Evolutionary conservation across 1,284 basidiomycete genomes (phyloP), one percentile per base, ranked within the genome.

Genomic region (Fomitopsis schrenkii): DNA sequence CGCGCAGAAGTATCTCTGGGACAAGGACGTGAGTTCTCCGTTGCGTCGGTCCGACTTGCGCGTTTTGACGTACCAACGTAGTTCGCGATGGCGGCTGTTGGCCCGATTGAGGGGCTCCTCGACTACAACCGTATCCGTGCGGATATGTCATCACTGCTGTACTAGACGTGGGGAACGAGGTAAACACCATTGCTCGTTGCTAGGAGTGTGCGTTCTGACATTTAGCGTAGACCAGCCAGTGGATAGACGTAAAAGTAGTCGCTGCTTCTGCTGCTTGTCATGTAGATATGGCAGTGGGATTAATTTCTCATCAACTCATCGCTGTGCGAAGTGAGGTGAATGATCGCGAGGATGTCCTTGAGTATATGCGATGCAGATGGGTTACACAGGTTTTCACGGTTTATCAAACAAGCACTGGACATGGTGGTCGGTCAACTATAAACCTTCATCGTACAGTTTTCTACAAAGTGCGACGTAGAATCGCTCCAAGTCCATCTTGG

Each of bases 1-100:
- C 64, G 97, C 97, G 55, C 88, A 94, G 79, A 97, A 95, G 80
- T 97, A 98, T 78, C 83, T 98, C 36, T 98, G 95, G 95, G 97
- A 98, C 77, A 91, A 91, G 76, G 94, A 96, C 76, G 90, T 91
- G 71, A 70, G 88, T 82, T n/a, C 5, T 33, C 67, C 30, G 8
- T 3, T 35, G 12, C 19, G 53, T 2, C 44, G 14, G 8, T 26
- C 6, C 46, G n/a, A 8, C 30, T 38, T 19, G 12, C 35, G 40
- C 30, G n/a, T 30, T 19, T 1, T 54, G 62, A 30, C 62, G 48
- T 38, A 14, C 36, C 5, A 33, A 35, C 30, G 1, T 63, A 94
- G 88, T 83, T 96, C 67, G 87, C 93, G 5, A 76, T 95, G 55
- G 90, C 93, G 55, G 92, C 91, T 59, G 76, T 94, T 62, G 96